Conservation (phyloP, 2,329 filamentous ascomycete genomes). For the Anisogramma anomala region DNA sequence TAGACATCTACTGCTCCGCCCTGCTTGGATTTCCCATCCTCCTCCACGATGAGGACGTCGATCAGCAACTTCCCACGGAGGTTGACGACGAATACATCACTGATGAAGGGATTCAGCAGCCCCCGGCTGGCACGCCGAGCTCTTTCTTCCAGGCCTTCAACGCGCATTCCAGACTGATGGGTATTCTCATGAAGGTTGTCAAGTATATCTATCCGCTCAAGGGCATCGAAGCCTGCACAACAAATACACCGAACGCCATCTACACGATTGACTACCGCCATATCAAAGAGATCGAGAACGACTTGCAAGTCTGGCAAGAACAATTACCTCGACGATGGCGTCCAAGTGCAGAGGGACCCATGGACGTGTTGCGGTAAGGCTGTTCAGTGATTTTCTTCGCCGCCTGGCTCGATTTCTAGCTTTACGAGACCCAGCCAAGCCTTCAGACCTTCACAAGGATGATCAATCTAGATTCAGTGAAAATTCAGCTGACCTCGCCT, state of each 20-base stretch:
- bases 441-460: neutral
- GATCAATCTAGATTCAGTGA: neutral
- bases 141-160: constrained; percentile 56
- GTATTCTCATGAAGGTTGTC: constrained; percentile 52
- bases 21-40: constrained; percentile 55
- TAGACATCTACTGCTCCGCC: constrained; percentile 60
- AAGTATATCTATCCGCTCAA: constrained; percentile 56
- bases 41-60: constrained; percentile 52
- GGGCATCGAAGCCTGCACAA: constrained; percentile 35
- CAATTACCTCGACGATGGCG: constrained; percentile 63
- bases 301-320: constrained; percentile 53
- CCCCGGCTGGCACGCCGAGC: constrained; percentile 39
- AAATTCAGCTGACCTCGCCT: constrained; percentile 14
- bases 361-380: constrained; percentile 63
- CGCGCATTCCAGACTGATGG: constrained; percentile 52
- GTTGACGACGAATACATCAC: constrained; percentile 59
- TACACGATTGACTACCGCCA: constrained; percentile 53
- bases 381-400: neutral
- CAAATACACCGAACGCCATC: constrained; percentile 29
- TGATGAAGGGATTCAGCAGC: constrained; percentile 40
- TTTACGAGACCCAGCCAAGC: neutral
- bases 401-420: neutral
- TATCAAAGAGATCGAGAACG: constrained; percentile 53
- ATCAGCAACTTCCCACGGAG: constrained; percentile 53
- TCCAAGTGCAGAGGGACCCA: constrained; percentile 64